phyloP scores from a whole-genome alignment of 202 grass and related monocot species.

The Schoenoplectus tabernaemontani region DNA sequence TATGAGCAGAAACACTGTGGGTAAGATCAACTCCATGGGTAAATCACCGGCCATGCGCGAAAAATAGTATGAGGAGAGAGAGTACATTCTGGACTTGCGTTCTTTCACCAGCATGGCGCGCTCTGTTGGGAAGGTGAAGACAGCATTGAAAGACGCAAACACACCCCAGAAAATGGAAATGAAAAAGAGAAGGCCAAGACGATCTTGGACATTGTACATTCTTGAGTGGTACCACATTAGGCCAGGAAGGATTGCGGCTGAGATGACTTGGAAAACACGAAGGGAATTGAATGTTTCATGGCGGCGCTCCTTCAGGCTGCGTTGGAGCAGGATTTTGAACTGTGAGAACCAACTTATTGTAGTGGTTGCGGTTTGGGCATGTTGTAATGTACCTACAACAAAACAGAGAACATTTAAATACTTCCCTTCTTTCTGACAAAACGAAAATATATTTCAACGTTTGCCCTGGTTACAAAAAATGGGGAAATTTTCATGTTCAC shows the following conservation, averaged over 20 bases:
- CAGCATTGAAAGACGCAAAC: slow-evolving; percentile 92
- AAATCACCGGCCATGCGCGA: slow-evolving; percentile 69
- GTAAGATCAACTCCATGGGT: slow-evolving; percentile 89
- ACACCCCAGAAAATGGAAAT: slow-evolving; percentile 99
- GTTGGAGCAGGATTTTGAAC: slow-evolving; percentile 67
- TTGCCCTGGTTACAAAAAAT: background rate
- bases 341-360: slow-evolving; percentile 63
- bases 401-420: background rate
- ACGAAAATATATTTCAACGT: background rate
- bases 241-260: slow-evolving; percentile 55
- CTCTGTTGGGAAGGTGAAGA: slow-evolving; percentile 87
- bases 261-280: slow-evolving; percentile 77
- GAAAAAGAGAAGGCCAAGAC: slow-evolving; percentile 96
- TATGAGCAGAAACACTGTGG: slow-evolving; percentile 50
- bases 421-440: background rate
- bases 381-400: background rate
- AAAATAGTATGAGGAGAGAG: slow-evolving; percentile 84
- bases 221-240: slow-evolving; percentile 94
- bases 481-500: background rate
- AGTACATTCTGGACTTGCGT: slow-evolving; percentile 75
- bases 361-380: slow-evolving; percentile 27
- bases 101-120: slow-evolving; percentile 53
- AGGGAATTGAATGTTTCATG: slow-evolving; percentile 91
- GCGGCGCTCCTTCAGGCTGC: slow-evolving; percentile 83
- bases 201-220: slow-evolving; percentile 40